Conservation (phyloP, 2,329 filamentous ascomycete genomes). For the Cordyceps pruinosa region DNA sequence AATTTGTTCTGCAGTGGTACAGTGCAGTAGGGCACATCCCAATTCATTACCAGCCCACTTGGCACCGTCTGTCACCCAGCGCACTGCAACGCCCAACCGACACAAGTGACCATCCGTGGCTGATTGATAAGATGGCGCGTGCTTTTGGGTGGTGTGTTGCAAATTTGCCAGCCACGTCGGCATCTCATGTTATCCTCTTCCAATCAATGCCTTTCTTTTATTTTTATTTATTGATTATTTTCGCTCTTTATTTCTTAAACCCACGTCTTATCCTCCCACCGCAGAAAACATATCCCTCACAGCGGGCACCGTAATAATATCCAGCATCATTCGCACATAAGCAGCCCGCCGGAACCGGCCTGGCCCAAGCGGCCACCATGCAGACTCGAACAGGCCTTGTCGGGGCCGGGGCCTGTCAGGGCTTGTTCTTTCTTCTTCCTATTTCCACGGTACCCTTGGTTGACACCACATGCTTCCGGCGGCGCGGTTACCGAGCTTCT, state of each 20-base stretch:
- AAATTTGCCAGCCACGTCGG: no score
- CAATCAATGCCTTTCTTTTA: no score
- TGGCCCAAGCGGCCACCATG: neutral
- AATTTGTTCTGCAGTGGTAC: no score
- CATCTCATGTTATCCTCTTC: no score
- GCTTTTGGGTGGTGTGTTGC: neutral
- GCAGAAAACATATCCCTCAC: neutral
- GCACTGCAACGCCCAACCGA: neutral
- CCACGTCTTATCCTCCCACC: no score
- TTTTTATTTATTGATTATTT: neutral
- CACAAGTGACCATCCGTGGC: neutral
- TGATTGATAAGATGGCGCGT: constrained; percentile 10
- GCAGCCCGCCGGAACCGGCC: neutral
- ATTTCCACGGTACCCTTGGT: neutral
- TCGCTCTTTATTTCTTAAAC: neutral
- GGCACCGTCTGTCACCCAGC: neutral
- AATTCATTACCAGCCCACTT: neutral
- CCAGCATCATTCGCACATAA: neutral
- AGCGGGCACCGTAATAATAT: neutral
- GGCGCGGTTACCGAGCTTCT: neutral
- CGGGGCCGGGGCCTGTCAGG: neutral
- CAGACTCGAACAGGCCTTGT: neutral
- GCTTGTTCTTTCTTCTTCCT: neutral
- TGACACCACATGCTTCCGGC: neutral
- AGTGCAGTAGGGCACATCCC: no score